Evolutionary conservation across 768 basidiomycete genomes (phyloP).

Genomic region (Auricularia auricula-judae): DNA sequence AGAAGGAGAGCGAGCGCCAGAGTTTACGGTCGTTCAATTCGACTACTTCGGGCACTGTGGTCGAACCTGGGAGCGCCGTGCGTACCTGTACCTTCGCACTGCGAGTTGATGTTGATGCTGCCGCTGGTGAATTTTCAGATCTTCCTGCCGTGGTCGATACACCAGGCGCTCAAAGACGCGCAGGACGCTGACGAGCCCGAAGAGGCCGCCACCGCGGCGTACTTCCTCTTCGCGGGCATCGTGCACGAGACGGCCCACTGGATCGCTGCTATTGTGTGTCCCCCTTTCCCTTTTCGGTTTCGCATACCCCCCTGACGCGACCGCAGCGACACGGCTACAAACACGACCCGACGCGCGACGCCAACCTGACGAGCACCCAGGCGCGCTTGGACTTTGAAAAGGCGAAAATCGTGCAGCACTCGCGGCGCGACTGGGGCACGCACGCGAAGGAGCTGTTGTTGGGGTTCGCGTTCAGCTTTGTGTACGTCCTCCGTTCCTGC

Average conservation of each 20-base stretch:
- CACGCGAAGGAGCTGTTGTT: background rate
- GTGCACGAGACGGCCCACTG: background rate
- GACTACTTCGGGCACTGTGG: background rate
- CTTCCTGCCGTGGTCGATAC: background rate
- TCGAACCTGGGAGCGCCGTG: background rate
- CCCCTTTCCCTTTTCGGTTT: no score
- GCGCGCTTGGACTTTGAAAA: background rate
- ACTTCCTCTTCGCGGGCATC: background rate
- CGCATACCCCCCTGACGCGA: no score
- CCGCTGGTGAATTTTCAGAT: background rate
- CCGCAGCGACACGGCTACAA: background rate
- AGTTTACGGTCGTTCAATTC: background rate
- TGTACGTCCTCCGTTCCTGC: background rate
- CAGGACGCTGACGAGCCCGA: background rate
- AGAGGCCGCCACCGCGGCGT: background rate
- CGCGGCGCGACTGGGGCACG: slow-evolving; percentile 1
- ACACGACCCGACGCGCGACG: background rate
- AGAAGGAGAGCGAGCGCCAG: background rate
- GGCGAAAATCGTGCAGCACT: background rate
- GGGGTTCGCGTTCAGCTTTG: background rate
- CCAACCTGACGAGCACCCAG: background rate
- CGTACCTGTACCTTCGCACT: background rate
- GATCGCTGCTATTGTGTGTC: background rate
- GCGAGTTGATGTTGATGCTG: background rate
- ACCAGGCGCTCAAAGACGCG: background rate